These are phyloP conservation scores for Pythium sp. DNA, from an alignment of 352 stramenopile genomes.

Conservation along the genomic window DNA sequence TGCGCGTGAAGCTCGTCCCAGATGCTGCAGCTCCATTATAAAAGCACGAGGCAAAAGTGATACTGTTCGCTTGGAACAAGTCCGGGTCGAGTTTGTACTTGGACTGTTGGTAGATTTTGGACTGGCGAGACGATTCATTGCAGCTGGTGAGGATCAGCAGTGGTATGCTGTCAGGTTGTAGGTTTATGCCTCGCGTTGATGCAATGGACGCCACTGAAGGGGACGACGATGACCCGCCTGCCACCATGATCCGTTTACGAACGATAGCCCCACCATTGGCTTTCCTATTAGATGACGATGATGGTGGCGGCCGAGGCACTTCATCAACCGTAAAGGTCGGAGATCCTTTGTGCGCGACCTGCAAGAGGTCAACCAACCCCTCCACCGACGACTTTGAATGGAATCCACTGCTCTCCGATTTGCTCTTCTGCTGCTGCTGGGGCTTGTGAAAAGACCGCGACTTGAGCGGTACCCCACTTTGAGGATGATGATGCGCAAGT, in stretches of 20 bases:
- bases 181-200: conserved; percentile 1
- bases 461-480: background rate
- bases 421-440: conserved; percentile 14
- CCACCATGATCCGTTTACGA: conserved; percentile 8
- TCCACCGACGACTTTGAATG: background rate
- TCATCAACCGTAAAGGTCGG: background rate
- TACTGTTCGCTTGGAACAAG: conserved; percentile 30
- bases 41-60: conserved; percentile 35
- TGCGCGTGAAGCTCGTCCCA: conserved; percentile 17
- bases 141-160: conserved; percentile 12
- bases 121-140: conserved; percentile 5
- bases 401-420: background rate
- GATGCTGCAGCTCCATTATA: conserved; percentile 2
- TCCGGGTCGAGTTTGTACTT: conserved; percentile 46
- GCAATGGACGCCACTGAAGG: conserved; percentile 14
- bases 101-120: conserved; percentile 32
- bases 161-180: conserved; percentile 1
- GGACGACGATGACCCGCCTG: background rate
- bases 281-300: conserved; percentile 1
- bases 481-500: background rate
- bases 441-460: background rate
- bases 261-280: background rate
- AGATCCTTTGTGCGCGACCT: conserved; percentile 19
- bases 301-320: background rate
- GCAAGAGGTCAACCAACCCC: conserved; percentile 28